Base-by-base conservation (phyloP, 2,329 filamentous ascomycete genomes). In the Alternaria longipes region DNA sequence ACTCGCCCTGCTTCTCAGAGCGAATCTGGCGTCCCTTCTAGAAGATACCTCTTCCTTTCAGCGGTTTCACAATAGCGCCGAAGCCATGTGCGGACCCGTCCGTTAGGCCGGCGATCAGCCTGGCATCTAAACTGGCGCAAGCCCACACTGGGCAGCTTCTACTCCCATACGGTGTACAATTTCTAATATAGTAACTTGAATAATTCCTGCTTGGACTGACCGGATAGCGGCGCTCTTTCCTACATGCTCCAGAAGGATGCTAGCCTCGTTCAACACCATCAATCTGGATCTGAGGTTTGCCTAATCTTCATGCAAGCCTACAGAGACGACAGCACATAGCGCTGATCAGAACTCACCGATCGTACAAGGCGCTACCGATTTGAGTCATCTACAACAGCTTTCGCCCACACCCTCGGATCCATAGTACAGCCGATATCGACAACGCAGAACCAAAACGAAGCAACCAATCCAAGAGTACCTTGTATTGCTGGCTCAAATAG, bases 11-110 rank as follows among this genome's bases (percentile, higher is more conserved):
- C 47, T 64, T 51, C 24, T 54, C 49, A 40, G 54, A 54, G 40
- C 36, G 28, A 44, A 8, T 47, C 57, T 51, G 45, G 46, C 38
- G 26, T 51, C 49, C 40, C 56, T 67, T 66, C 65, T 46, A 64
- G 63, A 66, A 69, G 36, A 62, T 49, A 20, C 54, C 47, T 57
- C 59, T 52, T 52, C 52, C 55, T 52, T 40, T 61, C 59, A 60
- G 57, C 49, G 59, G 60, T 58, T 69, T 67, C 65, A 60, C 20
- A 61, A 54, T 61, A 36, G 26, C 58, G 61, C 65, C 65, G 64
- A 60, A 49, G 41, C 60, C 52, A 46, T 57, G 60, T 59, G 54
- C 58, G 54, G 60, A 64, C 59, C 60, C 63, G 52, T 53, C 54
- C 55, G 54, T 50, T 61, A 61, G 58, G 47, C 40, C 18, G 63